Conservation (phyloP, 73 alveolate species). For the Paramecium pentaurelia region DNA sequence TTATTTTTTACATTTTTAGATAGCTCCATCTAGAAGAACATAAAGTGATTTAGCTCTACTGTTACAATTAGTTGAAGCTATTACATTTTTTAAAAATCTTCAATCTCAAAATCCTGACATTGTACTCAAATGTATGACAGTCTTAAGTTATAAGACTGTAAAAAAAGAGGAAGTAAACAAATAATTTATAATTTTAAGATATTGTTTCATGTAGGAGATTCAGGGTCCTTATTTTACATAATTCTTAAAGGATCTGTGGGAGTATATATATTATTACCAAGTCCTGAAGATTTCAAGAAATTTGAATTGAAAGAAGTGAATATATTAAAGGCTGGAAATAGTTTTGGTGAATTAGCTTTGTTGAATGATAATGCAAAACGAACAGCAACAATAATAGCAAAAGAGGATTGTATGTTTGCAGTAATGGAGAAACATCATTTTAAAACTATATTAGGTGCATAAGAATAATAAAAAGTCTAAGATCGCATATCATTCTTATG, state of each 20-base stretch:
- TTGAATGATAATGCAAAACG: slow-evolving; percentile 55
- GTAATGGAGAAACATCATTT: slow-evolving; percentile 49
- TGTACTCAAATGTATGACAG: background rate
- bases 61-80: background rate
- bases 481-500: background rate
- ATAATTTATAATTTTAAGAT: background rate
- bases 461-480: background rate
- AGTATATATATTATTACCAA: slow-evolving; percentile 18
- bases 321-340: slow-evolving; percentile 26
- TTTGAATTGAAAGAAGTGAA: slow-evolving; percentile 52
- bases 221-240: slow-evolving; percentile 29
- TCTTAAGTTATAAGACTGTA: background rate
- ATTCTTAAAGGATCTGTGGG: slow-evolving; percentile 57
- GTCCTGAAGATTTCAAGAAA: background rate
- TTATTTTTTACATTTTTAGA: background rate
- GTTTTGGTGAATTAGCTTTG: slow-evolving; percentile 60
- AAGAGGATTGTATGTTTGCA: slow-evolving; percentile 53
- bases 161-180: background rate
- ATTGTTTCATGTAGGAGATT: slow-evolving; percentile 50
- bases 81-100: background rate
- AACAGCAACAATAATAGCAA: slow-evolving; percentile 53
- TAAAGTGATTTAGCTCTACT: background rate
- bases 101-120: background rate
- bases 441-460: background rate
- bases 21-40: background rate